These are phyloP conservation scores for Dinochytrium kinnereticum DNA, from an alignment of 371 early-diverging fungal species.

Conservation along the genomic window DNA sequence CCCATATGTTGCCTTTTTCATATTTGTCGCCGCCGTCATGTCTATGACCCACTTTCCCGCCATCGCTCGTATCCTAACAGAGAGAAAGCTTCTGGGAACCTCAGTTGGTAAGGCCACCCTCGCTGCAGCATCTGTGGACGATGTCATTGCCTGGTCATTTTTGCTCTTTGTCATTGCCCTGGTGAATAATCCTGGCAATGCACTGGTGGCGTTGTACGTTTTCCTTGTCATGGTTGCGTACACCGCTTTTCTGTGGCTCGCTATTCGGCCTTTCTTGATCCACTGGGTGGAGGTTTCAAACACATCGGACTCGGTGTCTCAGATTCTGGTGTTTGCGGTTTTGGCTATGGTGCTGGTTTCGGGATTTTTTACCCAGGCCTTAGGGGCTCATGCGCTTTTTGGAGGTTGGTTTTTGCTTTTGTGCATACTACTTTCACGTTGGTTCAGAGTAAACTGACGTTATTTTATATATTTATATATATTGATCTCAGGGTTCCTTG, in stretches of 20 bases:
- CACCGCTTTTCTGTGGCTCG: conserved; percentile 30
- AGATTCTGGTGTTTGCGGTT: conserved; percentile 40
- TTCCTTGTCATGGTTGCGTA: conserved; percentile 34
- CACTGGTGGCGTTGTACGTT: conserved; percentile 30
- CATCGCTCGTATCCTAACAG: conserved; percentile 86
- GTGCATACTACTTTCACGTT: too few species aligned
- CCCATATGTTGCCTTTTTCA: conserved; percentile 70
- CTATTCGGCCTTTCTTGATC: conserved; percentile 30
- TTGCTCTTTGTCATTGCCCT: conserved; percentile 38
- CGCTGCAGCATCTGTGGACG: conserved; percentile 84
- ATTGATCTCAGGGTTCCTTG: conserved; percentile 57
- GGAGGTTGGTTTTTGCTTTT: conserved; percentile 60
- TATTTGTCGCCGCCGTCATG: conserved; percentile 87
- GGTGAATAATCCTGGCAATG: conserved; percentile 31
- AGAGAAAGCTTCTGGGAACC: conserved; percentile 77
- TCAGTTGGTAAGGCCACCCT: conserved; percentile 78
- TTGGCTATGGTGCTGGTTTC: conserved; percentile 49
- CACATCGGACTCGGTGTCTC: conserved; percentile 53
- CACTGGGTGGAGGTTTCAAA: conserved; percentile 20
- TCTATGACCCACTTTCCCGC: conserved; percentile 92
- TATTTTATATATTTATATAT: too few species aligned
- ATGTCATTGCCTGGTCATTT: conserved; percentile 76
- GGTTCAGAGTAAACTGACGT: not conserved
- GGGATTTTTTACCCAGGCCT: conserved; percentile 82
- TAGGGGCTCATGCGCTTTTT: conserved; percentile 90